A percentile compares a stretch with the other conserved stretches of the same genome.
Conservation (phyloP, 495 filamentous ascomycete genomes). For the Aspergillus conjunctus region DNA sequence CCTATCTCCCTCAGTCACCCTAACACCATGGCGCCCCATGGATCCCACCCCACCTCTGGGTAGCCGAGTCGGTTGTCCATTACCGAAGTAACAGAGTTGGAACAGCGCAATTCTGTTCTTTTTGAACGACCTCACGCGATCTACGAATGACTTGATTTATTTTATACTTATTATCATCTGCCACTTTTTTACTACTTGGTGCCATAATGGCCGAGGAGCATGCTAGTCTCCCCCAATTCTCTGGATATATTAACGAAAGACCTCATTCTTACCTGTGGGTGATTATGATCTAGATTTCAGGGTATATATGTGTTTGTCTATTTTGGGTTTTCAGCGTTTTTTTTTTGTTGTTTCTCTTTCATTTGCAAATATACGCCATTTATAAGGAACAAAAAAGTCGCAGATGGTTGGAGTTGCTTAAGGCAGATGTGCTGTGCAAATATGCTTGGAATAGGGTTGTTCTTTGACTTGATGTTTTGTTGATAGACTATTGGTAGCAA, state of each 20-base stretch:
- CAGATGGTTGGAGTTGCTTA: conserved; percentile 10
- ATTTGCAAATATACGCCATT: conserved; percentile 9
- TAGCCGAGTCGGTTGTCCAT: not conserved
- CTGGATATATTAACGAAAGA: conserved; percentile 6
- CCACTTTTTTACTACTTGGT: not conserved
- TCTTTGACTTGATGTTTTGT: conserved; percentile 4
- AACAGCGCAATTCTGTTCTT: not conserved
- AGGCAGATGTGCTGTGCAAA: conserved; percentile 4
- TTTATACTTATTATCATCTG: not conserved
- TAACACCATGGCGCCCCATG: not conserved
- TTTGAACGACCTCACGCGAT: conserved; percentile 24
- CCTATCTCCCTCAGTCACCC: conserved; percentile 39
- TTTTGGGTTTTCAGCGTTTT: conserved; percentile 10
- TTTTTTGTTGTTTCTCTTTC: conserved; percentile 7
- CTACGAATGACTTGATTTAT: conserved; percentile 16
- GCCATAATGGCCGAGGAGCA: not conserved
- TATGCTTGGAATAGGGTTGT: conserved; percentile 5
- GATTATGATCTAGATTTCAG: conserved; percentile 19
- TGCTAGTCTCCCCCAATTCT: not conserved
- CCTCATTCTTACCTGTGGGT: conserved; percentile 6
- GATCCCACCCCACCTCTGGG: not conserved
- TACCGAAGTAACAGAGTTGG: not conserved
- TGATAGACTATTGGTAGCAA: conserved; percentile 24
- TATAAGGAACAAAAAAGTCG: conserved; percentile 11
- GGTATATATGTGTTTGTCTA: conserved; percentile 19